phyloP scores from a whole-genome alignment of 805 yeast species.

The Candida ortonii region DNA sequence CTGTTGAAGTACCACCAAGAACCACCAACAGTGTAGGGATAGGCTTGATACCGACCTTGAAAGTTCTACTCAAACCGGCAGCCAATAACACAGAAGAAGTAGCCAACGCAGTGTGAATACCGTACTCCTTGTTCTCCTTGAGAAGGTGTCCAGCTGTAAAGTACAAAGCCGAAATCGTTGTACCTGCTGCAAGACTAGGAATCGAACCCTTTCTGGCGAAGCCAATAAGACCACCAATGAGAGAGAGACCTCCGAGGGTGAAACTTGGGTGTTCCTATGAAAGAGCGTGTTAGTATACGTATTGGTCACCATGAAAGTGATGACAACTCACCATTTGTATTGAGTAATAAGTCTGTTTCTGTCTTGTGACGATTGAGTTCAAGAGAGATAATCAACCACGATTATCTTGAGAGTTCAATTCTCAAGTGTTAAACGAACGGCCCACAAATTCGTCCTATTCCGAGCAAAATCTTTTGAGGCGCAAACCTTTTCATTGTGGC shows the following conservation, averaged over 20 bases:
- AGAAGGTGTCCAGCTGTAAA: constrained; percentile 76
- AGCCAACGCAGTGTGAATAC: constrained; percentile 75
- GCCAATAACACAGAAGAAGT: constrained; percentile 62
- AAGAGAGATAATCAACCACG: too few species aligned
- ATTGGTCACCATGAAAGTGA: too few species aligned
- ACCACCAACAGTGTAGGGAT: constrained; percentile 65
- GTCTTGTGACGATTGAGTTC: too few species aligned
- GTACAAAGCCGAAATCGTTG: constrained; percentile 54
- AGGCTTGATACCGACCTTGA: constrained; percentile 58
- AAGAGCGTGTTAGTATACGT: constrained; percentile 2
- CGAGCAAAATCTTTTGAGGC: too few species aligned
- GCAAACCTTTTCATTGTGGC: too few species aligned
- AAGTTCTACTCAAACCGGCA: constrained; percentile 66
- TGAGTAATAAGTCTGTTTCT: too few species aligned
- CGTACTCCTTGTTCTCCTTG: constrained; percentile 69
- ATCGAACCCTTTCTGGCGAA: constrained; percentile 59
- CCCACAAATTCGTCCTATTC: too few species aligned
- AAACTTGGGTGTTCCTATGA: constrained; percentile 33
- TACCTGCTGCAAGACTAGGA: constrained; percentile 80
- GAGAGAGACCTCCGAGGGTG: constrained; percentile 28
- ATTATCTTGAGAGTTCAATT: too few species aligned
- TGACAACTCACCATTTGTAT: constrained; percentile 14
- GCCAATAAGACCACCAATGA: constrained; percentile 34
- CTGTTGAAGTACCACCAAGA: constrained; percentile 61
- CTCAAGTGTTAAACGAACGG: too few species aligned